Evolutionary conservation across 768 basidiomycete genomes (phyloP).

Genomic region (Pulveroboletus sp.): DNA sequence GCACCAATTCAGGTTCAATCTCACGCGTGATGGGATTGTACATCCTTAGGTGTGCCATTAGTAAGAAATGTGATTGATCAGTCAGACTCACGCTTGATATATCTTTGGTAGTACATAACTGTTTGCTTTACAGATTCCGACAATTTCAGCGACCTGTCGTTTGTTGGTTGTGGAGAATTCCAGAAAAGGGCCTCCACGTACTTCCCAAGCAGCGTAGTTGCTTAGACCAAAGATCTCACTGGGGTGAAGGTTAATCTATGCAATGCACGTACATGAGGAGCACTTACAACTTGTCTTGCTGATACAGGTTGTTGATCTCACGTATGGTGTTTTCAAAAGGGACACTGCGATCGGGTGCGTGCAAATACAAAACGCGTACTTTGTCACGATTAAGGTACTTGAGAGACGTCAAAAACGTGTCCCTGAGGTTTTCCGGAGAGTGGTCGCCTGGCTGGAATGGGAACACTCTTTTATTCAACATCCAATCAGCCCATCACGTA

Average conservation of each 20-base stretch:
- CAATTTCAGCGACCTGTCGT: constrained; percentile 53
- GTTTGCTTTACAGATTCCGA: constrained; percentile 53
- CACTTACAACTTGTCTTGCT: constrained; percentile 55
- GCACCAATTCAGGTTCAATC: constrained; percentile 50
- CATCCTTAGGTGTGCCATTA: constrained; percentile 24
- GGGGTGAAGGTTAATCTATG: background rate
- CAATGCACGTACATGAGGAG: background rate
- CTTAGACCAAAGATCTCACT: constrained; percentile 63
- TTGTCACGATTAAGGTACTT: constrained; percentile 44
- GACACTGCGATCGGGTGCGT: constrained; percentile 57
- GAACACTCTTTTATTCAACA: constrained; percentile 33
- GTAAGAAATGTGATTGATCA: background rate
- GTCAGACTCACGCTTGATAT: constrained; percentile 47
- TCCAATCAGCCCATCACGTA: background rate
- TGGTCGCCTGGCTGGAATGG: constrained; percentile 43
- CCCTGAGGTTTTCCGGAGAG: constrained; percentile 38
- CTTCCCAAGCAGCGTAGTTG: constrained; percentile 59
- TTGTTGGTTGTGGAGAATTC: background rate
- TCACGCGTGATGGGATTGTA: constrained; percentile 49
- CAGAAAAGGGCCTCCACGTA: constrained; percentile 9
- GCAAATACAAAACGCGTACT: constrained; percentile 53
- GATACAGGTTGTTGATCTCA: constrained; percentile 52
- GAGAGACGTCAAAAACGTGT: constrained; percentile 46
- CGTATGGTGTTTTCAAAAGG: constrained; percentile 56
- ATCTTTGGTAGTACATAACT: constrained; percentile 54